Conservation (phyloP, 2,329 filamentous ascomycete species). For the Allantophomopsis lycopodina region DNA sequence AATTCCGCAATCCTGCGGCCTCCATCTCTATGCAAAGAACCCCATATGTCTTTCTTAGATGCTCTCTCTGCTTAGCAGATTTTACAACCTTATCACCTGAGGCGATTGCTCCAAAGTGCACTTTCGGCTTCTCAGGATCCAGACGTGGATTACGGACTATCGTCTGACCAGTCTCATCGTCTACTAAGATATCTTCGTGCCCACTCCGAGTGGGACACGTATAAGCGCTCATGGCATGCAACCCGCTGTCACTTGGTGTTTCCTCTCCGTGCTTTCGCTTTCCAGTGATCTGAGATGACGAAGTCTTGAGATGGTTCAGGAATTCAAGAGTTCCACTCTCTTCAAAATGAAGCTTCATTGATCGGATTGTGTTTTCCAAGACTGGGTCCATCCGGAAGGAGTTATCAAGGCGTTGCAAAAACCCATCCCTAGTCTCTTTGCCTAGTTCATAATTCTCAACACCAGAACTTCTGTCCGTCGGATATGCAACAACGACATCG, state of each 20-base stretch:
- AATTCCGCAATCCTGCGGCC: slow-evolving; percentile 17
- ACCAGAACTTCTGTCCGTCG: not conserved
- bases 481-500: slow-evolving; percentile 3
- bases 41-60: slow-evolving; percentile 4
- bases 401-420: not conserved
- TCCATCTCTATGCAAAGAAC: slow-evolving; percentile 21
- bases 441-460: not conserved
- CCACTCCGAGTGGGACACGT: too few species aligned
- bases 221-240: too few species aligned
- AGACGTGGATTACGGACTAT: not conserved
- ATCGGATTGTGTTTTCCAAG: too few species aligned
- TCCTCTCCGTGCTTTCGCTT: too few species aligned
- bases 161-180: not conserved
- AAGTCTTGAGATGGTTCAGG: too few species aligned
- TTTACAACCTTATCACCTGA: slow-evolving; percentile 13
- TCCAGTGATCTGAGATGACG: too few species aligned
- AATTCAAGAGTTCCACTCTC: too few species aligned
- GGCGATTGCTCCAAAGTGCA: not conserved
- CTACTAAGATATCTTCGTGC: too few species aligned
- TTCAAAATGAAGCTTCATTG: too few species aligned
- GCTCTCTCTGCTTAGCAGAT: slow-evolving; percentile 12
- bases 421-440: not conserved
- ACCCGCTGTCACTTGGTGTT: too few species aligned
- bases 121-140: not conserved
- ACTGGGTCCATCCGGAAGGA: too few species aligned